These are phyloP conservation scores for Fusarium foetens DNA, from an alignment of 2,329 filamentous ascomycete genomes.

Conservation along the genomic window DNA sequence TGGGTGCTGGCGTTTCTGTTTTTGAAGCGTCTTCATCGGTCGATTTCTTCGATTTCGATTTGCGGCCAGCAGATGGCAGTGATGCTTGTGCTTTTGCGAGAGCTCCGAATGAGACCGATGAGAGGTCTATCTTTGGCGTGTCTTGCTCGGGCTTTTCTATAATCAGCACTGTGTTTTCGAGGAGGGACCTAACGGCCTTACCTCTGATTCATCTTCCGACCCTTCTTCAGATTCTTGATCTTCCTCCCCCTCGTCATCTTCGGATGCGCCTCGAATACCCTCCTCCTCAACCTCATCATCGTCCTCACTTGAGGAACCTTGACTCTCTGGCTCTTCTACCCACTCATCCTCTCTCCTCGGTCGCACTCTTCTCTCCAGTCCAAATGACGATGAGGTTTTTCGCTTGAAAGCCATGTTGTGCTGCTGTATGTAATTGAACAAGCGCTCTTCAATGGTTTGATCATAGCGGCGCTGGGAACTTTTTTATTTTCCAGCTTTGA, in stretches of 20 bases:
- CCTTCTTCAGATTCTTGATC: conserved; percentile 30
- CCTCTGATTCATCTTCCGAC: conserved; percentile 45
- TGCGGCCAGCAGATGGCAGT: conserved; percentile 55
- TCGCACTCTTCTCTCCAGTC: conserved; percentile 57
- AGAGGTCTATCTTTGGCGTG: conserved; percentile 56
- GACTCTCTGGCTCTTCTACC: conserved; percentile 52
- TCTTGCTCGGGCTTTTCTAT: conserved; percentile 43
- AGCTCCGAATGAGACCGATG: conserved; percentile 86
- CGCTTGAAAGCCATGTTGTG: conserved; percentile 52
- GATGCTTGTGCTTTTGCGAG: conserved; percentile 85
- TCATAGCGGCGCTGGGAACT: conserved; percentile 4
- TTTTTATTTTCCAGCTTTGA: conserved; percentile 29
- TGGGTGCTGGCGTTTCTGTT: conserved; percentile 41
- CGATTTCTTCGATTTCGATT: conserved; percentile 44
- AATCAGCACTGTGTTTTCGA: conserved; percentile 7
- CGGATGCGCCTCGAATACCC: conserved; percentile 38
- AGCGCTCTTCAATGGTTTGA: neutral
- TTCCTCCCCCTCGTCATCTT: conserved; percentile 45
- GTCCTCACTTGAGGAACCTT: conserved; percentile 42
- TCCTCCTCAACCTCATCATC: conserved; percentile 48
- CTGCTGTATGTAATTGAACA: neutral
- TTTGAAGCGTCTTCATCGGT: conserved; percentile 35
- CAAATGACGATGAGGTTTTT: conserved; percentile 49
- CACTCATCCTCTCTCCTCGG: conserved; percentile 57
- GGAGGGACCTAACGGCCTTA: conserved; percentile 5